Evolutionary conservation across 345 rosid species (phyloP).

Genomic region (Brassica rapa): DNA sequence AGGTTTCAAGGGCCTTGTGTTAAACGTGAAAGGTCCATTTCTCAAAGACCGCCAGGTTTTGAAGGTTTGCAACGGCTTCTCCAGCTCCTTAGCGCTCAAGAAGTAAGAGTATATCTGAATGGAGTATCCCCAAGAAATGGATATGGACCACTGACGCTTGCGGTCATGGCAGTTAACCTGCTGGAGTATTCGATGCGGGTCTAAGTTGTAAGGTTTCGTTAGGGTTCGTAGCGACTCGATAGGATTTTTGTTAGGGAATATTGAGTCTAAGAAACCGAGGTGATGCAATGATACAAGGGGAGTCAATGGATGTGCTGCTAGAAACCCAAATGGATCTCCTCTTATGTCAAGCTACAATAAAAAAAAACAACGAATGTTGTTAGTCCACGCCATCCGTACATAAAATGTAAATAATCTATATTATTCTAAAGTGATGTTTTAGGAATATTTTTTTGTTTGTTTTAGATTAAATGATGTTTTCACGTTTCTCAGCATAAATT

Average conservation of each 20-base stretch:
- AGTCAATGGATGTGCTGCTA: conserved; percentile 73
- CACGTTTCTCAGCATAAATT: no score
- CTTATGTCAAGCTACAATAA: conserved; percentile 66
- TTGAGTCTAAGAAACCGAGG: conserved; percentile 52
- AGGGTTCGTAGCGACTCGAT: conserved; percentile 53
- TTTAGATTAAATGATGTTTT: no score
- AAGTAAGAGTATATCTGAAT: conserved; percentile 44
- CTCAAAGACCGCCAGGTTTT: conserved; percentile 69
- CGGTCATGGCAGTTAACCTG: conserved; percentile 61
- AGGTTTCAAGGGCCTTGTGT: conserved; percentile 49
- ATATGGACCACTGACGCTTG: conserved; percentile 62
- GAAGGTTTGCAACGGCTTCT: conserved; percentile 63
- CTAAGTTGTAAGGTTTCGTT: conserved; percentile 46
- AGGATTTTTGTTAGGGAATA: conserved; percentile 57
- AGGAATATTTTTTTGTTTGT: no score
- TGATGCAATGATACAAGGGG: conserved; percentile 83
- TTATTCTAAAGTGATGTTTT: no score
- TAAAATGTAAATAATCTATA: no score
- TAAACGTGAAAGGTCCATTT: conserved; percentile 70
- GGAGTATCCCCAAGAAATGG: conserved; percentile 62
- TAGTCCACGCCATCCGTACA: neutral
- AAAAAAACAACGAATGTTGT: neutral
- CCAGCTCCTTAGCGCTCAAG: conserved; percentile 46
- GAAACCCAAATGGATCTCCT: conserved; percentile 65
- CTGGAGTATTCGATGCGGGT: conserved; percentile 70